Base-by-base conservation (phyloP, 108 stramenopile species). In the Aurantiochytrium sp. region DNA sequence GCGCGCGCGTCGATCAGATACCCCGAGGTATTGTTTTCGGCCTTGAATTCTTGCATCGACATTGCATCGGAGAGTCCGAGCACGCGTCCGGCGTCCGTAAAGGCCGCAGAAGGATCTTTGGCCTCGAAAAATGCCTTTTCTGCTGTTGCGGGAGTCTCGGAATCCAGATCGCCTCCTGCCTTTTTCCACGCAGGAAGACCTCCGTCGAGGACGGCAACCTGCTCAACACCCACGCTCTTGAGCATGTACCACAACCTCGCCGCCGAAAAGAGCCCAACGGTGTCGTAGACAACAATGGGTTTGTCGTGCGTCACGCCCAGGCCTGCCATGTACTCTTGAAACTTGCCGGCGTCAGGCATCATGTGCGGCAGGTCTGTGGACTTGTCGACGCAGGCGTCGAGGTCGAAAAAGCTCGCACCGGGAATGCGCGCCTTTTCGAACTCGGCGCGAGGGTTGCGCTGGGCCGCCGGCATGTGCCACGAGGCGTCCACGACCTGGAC, bases 241-340 rank as follows among this genome's bases (percentile, higher is more conserved):
- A 83, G 76, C 76, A 83, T 83, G 49, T 53, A 83, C 76, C 76
- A 83, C 19, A 83, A 21, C 18, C 76, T 47, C 76, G 76, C 49
- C 4, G 76, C 45, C 8, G 76, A 83, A 28, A 83, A 83, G 51
- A 83, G 45, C 28, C 76, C 76, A 19, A 45, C 45, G 76, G 76
- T 53, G 51, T 83, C 76, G 4, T 83, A 83, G n/a, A 83, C 76
- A 8, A 83, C 76, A 12, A 53, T 53, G 76, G 76, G 76, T 45
- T 12, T 47, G 12, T 83, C 76, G 25, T 47, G n/a, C 76, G 51
- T 16, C 49, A 83, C 28, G 76, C 76, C 76, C 10, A 83, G 6
- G 10, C 76, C 28, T 43, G 49, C 45, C n/a, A 83, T 47, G 51
- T 83, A 83, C 19, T 55, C 51, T 6, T 8, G 43, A 45, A 83